Base-by-base conservation (phyloP, 1,284 basidiomycete genomes). In the Cutaneotrichosporon mucoides region DNA sequence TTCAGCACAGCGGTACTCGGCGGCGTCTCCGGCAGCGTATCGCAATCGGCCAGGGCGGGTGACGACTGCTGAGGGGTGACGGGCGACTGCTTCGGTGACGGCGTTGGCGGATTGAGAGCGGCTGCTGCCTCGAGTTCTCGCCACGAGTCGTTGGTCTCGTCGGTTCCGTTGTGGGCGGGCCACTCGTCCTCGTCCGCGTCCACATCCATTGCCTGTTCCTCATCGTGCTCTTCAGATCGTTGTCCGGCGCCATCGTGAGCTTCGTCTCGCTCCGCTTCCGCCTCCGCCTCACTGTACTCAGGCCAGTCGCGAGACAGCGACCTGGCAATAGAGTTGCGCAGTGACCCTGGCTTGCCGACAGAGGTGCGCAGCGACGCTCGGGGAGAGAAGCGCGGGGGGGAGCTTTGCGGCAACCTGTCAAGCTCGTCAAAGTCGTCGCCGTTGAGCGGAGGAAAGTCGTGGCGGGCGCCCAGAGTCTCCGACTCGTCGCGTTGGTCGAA, bases 1-100 rank as follows among this genome's bases (percentile, higher is more conserved):
- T 12, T 8, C 8, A 12, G 38, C 8, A 40, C 12, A 12, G 38
- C 9, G 38, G 9, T 12, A 8, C 9, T 40, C 12, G 34, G 42
- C 34, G 43, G 53, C n/a, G 53, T 53, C 13, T 53, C 52, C 9
- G 55, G 45, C 4, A 55, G 38, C 24, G 54, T 50, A 46, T 56
- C 55, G 9, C 33, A 44, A 33, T 56, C 55, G 3, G 36, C 51
- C n/a, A 42, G 45, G 0, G 50, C 50, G 2, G 56, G 56, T n/a
- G 50, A 53, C 16, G 45, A 6, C 15, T n/a, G 10, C 15, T n/a
- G 48, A 16, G 47, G 34, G 34, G 34, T 7, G 34, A 36, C 4
- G 6, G 13, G 7, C 1, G 48, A 49, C 35, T 24, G 24, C 24
- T 24, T 24, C 24, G 49, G 15, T 38, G 38, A 38, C 2, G 38